Evolutionary conservation across 208 protist species (phyloP).

Genomic region (Novymonas esmeraldas): DNA sequence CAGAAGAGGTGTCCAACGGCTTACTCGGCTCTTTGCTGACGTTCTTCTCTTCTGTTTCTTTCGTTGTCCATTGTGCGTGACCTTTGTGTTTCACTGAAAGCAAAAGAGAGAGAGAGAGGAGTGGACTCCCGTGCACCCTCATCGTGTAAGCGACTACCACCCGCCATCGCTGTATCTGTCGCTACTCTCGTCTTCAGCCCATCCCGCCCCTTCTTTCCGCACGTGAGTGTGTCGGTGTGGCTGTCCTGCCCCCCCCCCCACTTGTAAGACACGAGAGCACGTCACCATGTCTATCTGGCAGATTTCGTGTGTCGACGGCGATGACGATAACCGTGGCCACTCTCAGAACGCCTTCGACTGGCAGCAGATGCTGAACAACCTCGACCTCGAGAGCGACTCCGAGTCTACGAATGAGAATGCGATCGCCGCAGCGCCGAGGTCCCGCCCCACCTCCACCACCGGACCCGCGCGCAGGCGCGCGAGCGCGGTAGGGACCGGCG

Average conservation of each 20-base stretch:
- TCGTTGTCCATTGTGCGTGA: neutral
- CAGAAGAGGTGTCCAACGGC: too few relatives aligned
- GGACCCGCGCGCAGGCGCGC: neutral
- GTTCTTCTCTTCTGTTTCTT: neutral
- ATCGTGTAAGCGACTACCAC: too few relatives aligned
- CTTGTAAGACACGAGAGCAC: neutral
- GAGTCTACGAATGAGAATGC: conserved; percentile 10
- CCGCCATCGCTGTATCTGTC: too few relatives aligned
- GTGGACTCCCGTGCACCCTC: too few relatives aligned
- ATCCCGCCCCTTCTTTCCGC: too few relatives aligned
- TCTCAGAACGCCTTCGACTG: conserved; percentile 17
- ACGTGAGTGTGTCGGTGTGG: neutral
- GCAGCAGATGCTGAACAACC: conserved; percentile 21
- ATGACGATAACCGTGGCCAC: neutral
- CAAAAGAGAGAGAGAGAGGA: too few relatives aligned
- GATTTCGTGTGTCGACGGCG: neutral
- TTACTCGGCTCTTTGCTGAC: too few relatives aligned
- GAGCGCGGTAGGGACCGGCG: neutral
- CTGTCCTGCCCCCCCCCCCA: neutral
- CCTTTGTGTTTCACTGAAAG: too few relatives aligned
- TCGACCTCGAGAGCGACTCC: conserved; percentile 5
- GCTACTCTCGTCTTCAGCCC: too few relatives aligned
- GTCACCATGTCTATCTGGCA: conserved; percentile 23
- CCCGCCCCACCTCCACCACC: neutral
- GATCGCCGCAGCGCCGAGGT: neutral